phyloP scores from a whole-genome alignment of 805 yeast genomes.

The Tetrapisispora nanseiensis region DNA sequence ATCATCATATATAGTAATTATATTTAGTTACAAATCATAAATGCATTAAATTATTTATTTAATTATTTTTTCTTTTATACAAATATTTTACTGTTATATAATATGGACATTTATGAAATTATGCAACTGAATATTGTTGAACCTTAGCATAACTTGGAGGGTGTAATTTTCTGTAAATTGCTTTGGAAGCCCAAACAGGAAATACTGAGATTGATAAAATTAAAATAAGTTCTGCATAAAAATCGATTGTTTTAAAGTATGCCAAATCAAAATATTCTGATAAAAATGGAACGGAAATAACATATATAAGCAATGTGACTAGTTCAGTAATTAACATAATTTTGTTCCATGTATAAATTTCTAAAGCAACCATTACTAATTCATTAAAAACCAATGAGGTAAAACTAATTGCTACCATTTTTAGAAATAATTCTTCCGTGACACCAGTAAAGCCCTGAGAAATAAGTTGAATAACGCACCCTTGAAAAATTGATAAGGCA shows the following conservation, averaged over 20 bases:
- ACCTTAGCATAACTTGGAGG: slow-evolving; percentile 98
- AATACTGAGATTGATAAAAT: slow-evolving; percentile 62
- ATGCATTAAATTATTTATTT: not conserved
- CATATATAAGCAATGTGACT: slow-evolving; percentile 54
- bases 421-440: slow-evolving; percentile 41
- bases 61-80: too few relatives aligned
- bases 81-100: not conserved
- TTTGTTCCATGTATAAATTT: slow-evolving; percentile 84
- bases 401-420: slow-evolving; percentile 82
- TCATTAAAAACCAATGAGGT: slow-evolving; percentile 76
- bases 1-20: too few relatives aligned
- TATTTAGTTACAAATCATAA: not conserved
- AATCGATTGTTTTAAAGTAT: slow-evolving; percentile 47
- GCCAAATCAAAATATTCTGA: slow-evolving; percentile 72
- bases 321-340: slow-evolving; percentile 66
- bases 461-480: slow-evolving; percentile 70
- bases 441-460: slow-evolving; percentile 74
- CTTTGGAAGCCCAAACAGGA: slow-evolving; percentile 84
- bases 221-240: slow-evolving; percentile 58
- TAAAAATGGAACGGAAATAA: slow-evolving; percentile 74
- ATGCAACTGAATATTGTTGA: slow-evolving; percentile 48
- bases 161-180: slow-evolving; percentile 61
- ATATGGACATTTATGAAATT: not conserved
- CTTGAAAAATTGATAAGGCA: slow-evolving; percentile 79
- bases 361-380: slow-evolving; percentile 85